Percentiles rank a stretch among this genome's conserved stretches.
These are phyloP conservation scores for Hydnum rufescens DNA, from an alignment of 768 basidiomycete species.

Conservation along the genomic window DNA sequence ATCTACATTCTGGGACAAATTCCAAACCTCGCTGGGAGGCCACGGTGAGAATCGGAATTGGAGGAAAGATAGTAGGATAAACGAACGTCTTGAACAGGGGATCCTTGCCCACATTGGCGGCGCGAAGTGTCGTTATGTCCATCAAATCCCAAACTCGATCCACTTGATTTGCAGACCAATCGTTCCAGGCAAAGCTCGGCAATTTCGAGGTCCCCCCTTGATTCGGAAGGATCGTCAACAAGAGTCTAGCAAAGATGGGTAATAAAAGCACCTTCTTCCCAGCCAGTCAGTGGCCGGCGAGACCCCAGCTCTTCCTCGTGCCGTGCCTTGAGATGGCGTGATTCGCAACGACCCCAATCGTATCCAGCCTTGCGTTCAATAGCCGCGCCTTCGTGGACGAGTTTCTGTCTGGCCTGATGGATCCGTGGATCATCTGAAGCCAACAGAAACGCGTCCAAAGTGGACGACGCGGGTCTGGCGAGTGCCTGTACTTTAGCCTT, in stretches of 20 bases:
- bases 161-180: conserved; percentile 85
- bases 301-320: conserved; percentile 65
- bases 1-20: conserved; percentile 92
- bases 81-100: conserved; percentile 76
- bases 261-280: conserved; percentile 74
- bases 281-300: conserved; percentile 73
- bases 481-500: conserved; percentile 32
- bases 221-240: background rate
- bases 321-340: conserved; percentile 72
- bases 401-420: conserved; percentile 68
- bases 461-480: conserved; percentile 69
- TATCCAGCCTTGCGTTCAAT: conserved; percentile 44
- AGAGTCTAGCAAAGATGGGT: conserved; percentile 4
- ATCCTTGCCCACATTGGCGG: conserved; percentile 62
- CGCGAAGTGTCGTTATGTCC: conserved; percentile 75
- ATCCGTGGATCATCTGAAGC: conserved; percentile 83
- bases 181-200: conserved; percentile 79
- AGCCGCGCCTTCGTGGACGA: conserved; percentile 47
- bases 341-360: conserved; percentile 88
- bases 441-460: conserved; percentile 81
- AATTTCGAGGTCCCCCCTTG: conserved; percentile 66
- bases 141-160: conserved; percentile 91
- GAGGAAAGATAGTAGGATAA: background rate
- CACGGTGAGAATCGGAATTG: background rate
- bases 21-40: conserved; percentile 61